Evolutionary conservation across 768 basidiomycete species (phyloP).

Genomic region (Leccinum barrowsii): DNA sequence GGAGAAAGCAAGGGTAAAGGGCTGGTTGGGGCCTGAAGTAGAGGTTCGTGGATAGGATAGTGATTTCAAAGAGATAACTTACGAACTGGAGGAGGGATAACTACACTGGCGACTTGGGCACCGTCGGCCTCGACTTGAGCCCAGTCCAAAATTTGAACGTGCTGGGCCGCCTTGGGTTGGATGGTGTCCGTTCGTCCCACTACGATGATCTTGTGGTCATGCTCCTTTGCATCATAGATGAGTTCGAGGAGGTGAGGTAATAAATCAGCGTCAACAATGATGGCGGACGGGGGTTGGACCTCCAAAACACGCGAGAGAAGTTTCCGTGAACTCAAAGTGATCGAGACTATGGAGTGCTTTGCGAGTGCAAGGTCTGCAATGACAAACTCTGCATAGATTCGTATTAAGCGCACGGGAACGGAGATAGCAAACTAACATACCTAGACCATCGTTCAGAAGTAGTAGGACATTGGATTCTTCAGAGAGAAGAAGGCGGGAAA

Average conservation of each 20-base stretch:
- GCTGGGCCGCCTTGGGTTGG: constrained; percentile 45
- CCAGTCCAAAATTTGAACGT: constrained; percentile 61
- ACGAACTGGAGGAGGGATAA: constrained; percentile 51
- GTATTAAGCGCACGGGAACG: background rate
- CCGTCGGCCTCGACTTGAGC: constrained; percentile 70
- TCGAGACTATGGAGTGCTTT: constrained; percentile 61
- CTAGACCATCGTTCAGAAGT: constrained; percentile 74
- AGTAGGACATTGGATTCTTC: constrained; percentile 68
- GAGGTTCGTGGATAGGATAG: background rate
- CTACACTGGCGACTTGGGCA: constrained; percentile 41
- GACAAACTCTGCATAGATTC: constrained; percentile 56
- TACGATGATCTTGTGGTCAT: constrained; percentile 61
- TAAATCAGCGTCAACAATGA: constrained; percentile 66
- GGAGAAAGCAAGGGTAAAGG: constrained; percentile 69
- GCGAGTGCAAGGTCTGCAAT: constrained; percentile 78
- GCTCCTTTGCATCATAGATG: constrained; percentile 57
- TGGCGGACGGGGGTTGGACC: constrained; percentile 63
- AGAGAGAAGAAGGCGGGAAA: constrained; percentile 53
- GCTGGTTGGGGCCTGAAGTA: constrained; percentile 41
- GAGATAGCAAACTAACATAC: constrained; percentile 36
- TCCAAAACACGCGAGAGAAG: constrained; percentile 67
- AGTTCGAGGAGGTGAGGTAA: constrained; percentile 69
- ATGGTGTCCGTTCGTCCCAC: constrained; percentile 58
- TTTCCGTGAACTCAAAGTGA: constrained; percentile 56
- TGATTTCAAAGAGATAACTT: constrained; percentile 23